phyloP scores from a whole-genome alignment of 208 protist genomes.

The Crithidia brevicula region DNA sequence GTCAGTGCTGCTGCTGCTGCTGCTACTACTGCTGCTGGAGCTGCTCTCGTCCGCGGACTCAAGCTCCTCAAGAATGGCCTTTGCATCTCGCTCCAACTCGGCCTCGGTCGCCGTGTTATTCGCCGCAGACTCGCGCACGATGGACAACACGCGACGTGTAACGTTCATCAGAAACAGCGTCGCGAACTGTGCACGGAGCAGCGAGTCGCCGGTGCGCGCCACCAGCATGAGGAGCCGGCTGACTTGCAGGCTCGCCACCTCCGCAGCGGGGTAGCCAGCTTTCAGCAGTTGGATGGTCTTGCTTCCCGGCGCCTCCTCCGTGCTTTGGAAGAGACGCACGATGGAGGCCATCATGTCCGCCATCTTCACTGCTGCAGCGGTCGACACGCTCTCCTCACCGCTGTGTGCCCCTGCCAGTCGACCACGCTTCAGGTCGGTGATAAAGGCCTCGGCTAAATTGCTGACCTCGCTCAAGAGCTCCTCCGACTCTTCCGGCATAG shows the following conservation, averaged over 20 bases:
- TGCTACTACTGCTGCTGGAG: background rate
- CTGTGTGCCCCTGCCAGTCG: slow-evolving; percentile 31
- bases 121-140: slow-evolving; percentile 68
- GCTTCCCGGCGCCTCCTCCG: slow-evolving; percentile 42
- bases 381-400: slow-evolving; percentile 60
- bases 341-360: slow-evolving; percentile 60
- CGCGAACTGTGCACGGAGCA: slow-evolving; percentile 72
- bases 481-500: slow-evolving; percentile 30
- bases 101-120: slow-evolving; percentile 40
- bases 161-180: slow-evolving; percentile 86
- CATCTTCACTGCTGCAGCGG: slow-evolving; percentile 57
- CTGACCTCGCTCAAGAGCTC: slow-evolving; percentile 52
- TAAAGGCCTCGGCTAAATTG: slow-evolving; percentile 61
- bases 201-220: slow-evolving; percentile 52
- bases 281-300: slow-evolving; percentile 43
- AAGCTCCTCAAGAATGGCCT: slow-evolving; percentile 39
- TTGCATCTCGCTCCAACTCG: slow-evolving; percentile 60
- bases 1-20: slow-evolving; percentile 10
- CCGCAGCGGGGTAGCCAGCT: slow-evolving; percentile 46
- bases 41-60: slow-evolving; percentile 20
- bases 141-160: slow-evolving; percentile 80
- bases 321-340: slow-evolving; percentile 56
- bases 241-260: slow-evolving; percentile 64
- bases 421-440: slow-evolving; percentile 64
- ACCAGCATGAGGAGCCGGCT: slow-evolving; percentile 57